Evolutionary conservation across 2,329 filamentous ascomycete species (phyloP).

Genomic region (Lizonia empirigonia): DNA sequence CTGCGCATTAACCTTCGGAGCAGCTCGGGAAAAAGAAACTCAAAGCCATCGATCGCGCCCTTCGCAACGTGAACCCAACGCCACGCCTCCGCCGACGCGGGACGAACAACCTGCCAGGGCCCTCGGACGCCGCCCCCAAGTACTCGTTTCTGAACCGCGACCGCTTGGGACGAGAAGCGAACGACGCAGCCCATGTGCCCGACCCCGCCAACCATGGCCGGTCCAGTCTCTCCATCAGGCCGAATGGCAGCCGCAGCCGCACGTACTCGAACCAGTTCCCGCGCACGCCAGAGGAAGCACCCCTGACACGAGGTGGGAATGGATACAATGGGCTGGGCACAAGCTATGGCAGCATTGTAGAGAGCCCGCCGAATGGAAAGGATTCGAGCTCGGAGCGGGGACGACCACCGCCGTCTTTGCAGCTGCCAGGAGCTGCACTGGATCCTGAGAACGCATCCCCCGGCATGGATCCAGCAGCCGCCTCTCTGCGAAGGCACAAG

Average conservation of each 20-base stretch:
- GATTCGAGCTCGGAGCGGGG: constrained; percentile 16
- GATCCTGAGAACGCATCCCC: constrained; percentile 47
- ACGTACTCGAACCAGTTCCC: constrained; percentile 5
- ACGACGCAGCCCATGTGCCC: constrained; percentile 32
- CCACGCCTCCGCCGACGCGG: constrained; percentile 50
- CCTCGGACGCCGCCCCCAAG: constrained; percentile 46
- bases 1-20: constrained; percentile 8
- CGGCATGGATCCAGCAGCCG: constrained; percentile 21
- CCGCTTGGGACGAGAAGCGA: constrained; percentile 26
- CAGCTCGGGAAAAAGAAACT: constrained; percentile 85
- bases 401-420: constrained; percentile 55
- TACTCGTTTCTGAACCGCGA: constrained; percentile 51
- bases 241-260: constrained; percentile 21
- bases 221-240: constrained; percentile 15
- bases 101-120: constrained; percentile 41
- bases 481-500: constrained; percentile 22
- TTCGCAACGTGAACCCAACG: constrained; percentile 64
- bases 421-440: constrained; percentile 67
- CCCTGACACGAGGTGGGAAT: constrained; percentile 29
- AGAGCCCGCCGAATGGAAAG: constrained; percentile 51
- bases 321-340: constrained; percentile 44
- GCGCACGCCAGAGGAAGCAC: constrained; percentile 38
- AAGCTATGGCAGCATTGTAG: constrained; percentile 69
- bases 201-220: constrained; percentile 34
- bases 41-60: constrained; percentile 77